phyloP scores from a whole-genome alignment of 202 grass and related monocot species.

The Schoenoplectus tabernaemontani region DNA sequence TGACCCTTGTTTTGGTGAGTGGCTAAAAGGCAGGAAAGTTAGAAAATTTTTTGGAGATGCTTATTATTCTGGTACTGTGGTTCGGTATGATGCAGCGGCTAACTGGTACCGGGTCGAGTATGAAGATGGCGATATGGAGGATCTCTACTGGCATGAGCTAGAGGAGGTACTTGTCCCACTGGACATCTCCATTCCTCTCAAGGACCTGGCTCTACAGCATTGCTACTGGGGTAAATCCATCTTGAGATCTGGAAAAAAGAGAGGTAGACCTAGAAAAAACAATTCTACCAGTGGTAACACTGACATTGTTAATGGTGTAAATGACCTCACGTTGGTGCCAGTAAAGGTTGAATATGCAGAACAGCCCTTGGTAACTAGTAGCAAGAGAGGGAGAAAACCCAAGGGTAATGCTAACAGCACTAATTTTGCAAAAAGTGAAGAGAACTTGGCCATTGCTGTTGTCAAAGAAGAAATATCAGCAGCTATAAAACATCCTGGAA shows the following conservation, averaged over 20 bases:
- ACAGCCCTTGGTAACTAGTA: neutral
- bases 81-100: conserved; percentile 52
- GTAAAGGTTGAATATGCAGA: conserved; percentile 17
- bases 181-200: conserved; percentile 83
- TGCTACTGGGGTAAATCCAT: conserved; percentile 28
- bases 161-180: conserved; percentile 62
- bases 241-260: conserved; percentile 23
- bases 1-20: conserved; percentile 78
- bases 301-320: neutral
- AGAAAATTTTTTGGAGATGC: conserved; percentile 57
- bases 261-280: conserved; percentile 33
- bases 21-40: conserved; percentile 78
- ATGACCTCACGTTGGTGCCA: conserved; percentile 24
- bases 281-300: conserved; percentile 15
- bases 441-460: neutral
- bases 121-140: conserved; percentile 85
- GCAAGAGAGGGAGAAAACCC: conserved; percentile 14
- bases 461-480: neutral
- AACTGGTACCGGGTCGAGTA: conserved; percentile 92
- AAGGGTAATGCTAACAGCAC: neutral
- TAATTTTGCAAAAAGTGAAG: neutral
- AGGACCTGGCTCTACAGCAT: conserved; percentile 58
- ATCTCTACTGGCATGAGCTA: conserved; percentile 83
- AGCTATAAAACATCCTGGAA: conserved; percentile 25
- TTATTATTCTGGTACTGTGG: conserved; percentile 57